These are phyloP conservation scores for Conringia planisiliqua DNA, from an alignment of 345 rosid species.

Conservation along the genomic window DNA sequence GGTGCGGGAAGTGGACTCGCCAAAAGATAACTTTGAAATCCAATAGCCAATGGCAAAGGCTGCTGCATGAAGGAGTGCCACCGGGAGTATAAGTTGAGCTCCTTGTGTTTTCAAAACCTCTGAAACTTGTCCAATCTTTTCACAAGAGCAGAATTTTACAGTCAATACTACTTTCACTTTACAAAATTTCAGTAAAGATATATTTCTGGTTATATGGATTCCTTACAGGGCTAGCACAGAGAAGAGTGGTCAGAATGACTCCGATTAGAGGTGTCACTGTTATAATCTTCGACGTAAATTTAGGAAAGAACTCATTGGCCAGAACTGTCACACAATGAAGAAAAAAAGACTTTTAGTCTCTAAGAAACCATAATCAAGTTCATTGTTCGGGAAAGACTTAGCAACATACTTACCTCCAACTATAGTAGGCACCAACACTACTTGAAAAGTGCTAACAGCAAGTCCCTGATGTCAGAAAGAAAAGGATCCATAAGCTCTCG, in stretches of 20 bases:
- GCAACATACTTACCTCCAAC: conserved; percentile 59
- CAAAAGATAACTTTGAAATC: conserved; percentile 74
- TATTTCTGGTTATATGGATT: neutral
- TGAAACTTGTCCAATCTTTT: conserved; percentile 91
- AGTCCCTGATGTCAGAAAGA: conserved; percentile 57
- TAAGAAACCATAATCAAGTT: neutral
- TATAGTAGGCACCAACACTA: conserved; percentile 83
- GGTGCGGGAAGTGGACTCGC: conserved; percentile 97
- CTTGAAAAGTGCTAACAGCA: conserved; percentile 96
- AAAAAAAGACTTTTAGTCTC: neutral
- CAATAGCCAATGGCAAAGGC: conserved; percentile 90
- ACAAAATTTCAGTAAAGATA: neutral
- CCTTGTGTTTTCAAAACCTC: conserved; percentile 91
- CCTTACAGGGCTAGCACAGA: conserved; percentile 98
- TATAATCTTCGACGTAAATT: conserved; percentile 76
- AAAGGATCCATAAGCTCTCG: neutral
- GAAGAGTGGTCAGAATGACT: conserved; percentile 86
- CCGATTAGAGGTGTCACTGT: conserved; percentile 87
- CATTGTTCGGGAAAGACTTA: neutral
- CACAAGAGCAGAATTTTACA: neutral
- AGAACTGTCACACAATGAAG: conserved; percentile 53
- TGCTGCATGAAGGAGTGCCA: conserved; percentile 71
- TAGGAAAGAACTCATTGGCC: conserved; percentile 88
- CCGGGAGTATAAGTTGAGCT: conserved; percentile 78
- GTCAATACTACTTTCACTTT: conserved; percentile 1